These are phyloP conservation scores for Tripterygium wilfordii DNA, from an alignment of 177 flowering plant species.

Conservation along the genomic window DNA sequence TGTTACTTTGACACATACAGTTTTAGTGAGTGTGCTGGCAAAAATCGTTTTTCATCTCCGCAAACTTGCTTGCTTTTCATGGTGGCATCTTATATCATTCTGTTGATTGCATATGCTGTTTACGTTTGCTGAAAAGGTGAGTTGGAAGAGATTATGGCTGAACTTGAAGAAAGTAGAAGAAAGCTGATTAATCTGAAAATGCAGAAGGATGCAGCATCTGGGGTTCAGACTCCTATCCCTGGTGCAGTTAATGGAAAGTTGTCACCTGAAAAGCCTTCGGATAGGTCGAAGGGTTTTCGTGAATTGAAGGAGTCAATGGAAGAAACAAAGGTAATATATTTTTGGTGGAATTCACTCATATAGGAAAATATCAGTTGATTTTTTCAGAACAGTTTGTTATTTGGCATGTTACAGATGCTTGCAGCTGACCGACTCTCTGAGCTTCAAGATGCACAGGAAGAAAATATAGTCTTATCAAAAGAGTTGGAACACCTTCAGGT, in stretches of 20 bases:
- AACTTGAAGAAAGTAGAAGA: slow-evolving; percentile 92
- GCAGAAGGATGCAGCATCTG: slow-evolving; percentile 66
- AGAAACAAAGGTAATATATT: slow-evolving; percentile 66
- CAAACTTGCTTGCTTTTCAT: neutral
- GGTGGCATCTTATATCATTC: neutral
- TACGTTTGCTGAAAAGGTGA: slow-evolving; percentile 49
- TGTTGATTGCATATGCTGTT: neutral
- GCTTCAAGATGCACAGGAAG: slow-evolving; percentile 72
- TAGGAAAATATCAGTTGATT: too few relatives aligned
- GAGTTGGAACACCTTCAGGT: slow-evolving; percentile 84
- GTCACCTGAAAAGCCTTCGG: slow-evolving; percentile 66
- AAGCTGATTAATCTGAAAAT: slow-evolving; percentile 72
- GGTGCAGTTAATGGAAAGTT: slow-evolving; percentile 55
- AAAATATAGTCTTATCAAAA: slow-evolving; percentile 48
- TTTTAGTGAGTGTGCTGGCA: too few relatives aligned
- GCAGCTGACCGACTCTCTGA: slow-evolving; percentile 76
- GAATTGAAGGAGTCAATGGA: slow-evolving; percentile 78
- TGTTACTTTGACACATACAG: too few relatives aligned
- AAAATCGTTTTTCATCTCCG: too few relatives aligned
- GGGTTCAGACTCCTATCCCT: slow-evolving; percentile 34
- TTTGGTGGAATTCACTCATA: too few relatives aligned
- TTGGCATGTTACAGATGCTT: slow-evolving; percentile 41
- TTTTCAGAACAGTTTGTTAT: too few relatives aligned
- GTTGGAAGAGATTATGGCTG: slow-evolving; percentile 84
- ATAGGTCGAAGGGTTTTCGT: slow-evolving; percentile 45